These are phyloP conservation scores for Coemansia sp. DNA, from an alignment of 192 early-diverging fungal genomes.

Conservation along the genomic window DNA sequence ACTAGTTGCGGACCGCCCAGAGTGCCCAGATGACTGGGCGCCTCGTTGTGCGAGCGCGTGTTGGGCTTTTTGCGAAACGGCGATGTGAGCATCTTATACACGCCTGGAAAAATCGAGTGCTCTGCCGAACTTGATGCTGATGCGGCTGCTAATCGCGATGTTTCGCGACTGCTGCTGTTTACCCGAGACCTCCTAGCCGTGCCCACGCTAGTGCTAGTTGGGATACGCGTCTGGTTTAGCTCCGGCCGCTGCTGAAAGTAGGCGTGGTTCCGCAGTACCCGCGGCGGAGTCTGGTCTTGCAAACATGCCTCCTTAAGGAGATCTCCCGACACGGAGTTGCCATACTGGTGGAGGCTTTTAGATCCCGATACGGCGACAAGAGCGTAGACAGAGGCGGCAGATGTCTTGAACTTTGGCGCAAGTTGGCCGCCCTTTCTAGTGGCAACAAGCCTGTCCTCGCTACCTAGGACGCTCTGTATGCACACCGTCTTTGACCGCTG, in stretches of 20 bases:
- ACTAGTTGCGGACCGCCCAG: not conserved
- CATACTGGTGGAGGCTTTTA: slow-evolving; percentile 19
- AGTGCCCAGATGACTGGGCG: not conserved
- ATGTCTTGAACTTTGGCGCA: slow-evolving; percentile 15
- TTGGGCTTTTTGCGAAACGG: slow-evolving; percentile 5
- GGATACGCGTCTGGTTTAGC: not conserved
- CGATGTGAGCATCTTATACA: slow-evolving; percentile 11
- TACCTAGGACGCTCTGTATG: slow-evolving; percentile 6
- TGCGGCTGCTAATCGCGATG: not conserved
- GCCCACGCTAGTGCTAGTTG: not conserved
- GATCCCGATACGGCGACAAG: slow-evolving; percentile 16
- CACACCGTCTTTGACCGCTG: slow-evolving; percentile 4
- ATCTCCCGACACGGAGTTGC: slow-evolving; percentile 8
- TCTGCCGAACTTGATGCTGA: not conserved
- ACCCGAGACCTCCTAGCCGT: not conserved
- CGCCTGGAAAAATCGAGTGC: not conserved
- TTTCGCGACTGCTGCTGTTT: not conserved
- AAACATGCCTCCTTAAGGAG: not conserved
- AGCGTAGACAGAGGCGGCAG: slow-evolving; percentile 18
- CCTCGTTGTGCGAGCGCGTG: not conserved
- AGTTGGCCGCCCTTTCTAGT: slow-evolving; percentile 3
- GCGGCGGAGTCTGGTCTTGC: slow-evolving; percentile 7
- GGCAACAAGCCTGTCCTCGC: not conserved
- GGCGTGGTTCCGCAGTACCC: slow-evolving; percentile 10
- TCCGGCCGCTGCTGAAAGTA: not conserved